Conservation (phyloP, 768 basidiomycete species). For the Calocybe gangraenosa region DNA sequence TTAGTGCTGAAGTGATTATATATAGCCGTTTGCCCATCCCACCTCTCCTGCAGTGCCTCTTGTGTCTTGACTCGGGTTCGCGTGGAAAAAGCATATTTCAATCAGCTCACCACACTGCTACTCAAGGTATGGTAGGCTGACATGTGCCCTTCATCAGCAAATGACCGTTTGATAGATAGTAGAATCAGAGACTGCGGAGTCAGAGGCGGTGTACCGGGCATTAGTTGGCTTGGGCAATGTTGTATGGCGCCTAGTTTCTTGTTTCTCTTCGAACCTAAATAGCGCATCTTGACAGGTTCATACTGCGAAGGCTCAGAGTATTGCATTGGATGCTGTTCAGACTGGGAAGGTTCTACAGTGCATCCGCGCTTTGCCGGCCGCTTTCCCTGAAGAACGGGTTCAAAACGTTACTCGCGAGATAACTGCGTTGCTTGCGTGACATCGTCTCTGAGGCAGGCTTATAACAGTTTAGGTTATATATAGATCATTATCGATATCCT, state of each 20-base stretch:
- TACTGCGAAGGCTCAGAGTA: constrained; percentile 35
- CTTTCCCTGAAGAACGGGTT: constrained; percentile 60
- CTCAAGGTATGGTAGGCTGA: constrained; percentile 36
- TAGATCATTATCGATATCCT: not conserved
- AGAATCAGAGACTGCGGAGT: constrained; percentile 48
- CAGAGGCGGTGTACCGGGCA: constrained; percentile 68
- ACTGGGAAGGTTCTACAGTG: constrained; percentile 34
- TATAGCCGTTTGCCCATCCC: not conserved
- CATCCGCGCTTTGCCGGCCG: constrained; percentile 33
- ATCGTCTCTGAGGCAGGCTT: constrained; percentile 3
- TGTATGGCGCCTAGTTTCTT: constrained; percentile 33
- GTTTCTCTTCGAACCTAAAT: not conserved
- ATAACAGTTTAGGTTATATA: not conserved
- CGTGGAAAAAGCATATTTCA: constrained; percentile 33
- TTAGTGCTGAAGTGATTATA: constrained; percentile 33
- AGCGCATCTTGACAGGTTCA: constrained; percentile 38
- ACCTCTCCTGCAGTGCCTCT: constrained; percentile 50
- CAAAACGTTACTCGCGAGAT: constrained; percentile 49
- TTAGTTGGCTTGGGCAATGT: constrained; percentile 72
- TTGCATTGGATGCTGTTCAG: constrained; percentile 35
- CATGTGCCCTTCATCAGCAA: not conserved
- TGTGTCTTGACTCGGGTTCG: constrained; percentile 47
- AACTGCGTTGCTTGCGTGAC: constrained; percentile 31
- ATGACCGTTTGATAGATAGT: constrained; percentile 36
- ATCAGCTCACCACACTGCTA: constrained; percentile 40